phyloP scores from a whole-genome alignment of 2,329 filamentous ascomycete species.

The Pseudogymnoascus sp. region DNA sequence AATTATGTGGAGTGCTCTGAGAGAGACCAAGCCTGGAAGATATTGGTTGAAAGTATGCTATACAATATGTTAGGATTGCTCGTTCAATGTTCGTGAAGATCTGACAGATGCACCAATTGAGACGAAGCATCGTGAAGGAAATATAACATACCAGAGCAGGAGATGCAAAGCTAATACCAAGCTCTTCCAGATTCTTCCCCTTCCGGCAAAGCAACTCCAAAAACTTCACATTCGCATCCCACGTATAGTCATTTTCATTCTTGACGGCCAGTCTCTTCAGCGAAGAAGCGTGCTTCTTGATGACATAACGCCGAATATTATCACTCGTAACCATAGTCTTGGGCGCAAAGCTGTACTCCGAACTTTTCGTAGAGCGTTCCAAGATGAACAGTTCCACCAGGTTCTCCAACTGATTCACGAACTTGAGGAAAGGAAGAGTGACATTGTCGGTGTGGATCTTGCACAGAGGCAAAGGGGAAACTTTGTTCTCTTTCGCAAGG shows the following conservation, averaged over 20 bases:
- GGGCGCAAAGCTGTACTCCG: conserved; percentile 47
- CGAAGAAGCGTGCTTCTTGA: conserved; percentile 51
- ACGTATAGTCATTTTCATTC: conserved; percentile 45
- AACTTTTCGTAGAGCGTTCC: conserved; percentile 45
- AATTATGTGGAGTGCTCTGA: conserved; percentile 51
- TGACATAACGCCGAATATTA: conserved; percentile 50
- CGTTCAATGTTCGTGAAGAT: conserved; percentile 7
- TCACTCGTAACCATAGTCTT: conserved; percentile 45
- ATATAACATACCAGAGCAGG: conserved; percentile 44
- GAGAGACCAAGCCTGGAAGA: conserved; percentile 39
- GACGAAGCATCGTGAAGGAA: conserved; percentile 42
- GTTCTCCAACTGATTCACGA: conserved; percentile 45
- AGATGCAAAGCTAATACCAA: conserved; percentile 47
- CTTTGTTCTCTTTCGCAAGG: conserved; percentile 48
- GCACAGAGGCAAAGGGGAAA: conserved; percentile 44
- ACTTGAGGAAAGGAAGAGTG: conserved; percentile 46
- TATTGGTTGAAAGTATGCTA: conserved; percentile 54
- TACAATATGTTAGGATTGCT: conserved; percentile 11
- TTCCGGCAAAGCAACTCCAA: conserved; percentile 47
- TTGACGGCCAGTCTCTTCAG: conserved; percentile 55
- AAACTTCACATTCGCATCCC: conserved; percentile 53
- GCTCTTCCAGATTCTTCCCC: conserved; percentile 46
- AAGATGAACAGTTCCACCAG: conserved; percentile 55
- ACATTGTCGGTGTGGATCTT: conserved; percentile 61
- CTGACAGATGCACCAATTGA: neutral